Percentiles rank a stretch among this genome's conserved stretches.
phyloP scores from a whole-genome alignment of 176 grass and related monocot species.

The Metroxylon sagu region DNA sequence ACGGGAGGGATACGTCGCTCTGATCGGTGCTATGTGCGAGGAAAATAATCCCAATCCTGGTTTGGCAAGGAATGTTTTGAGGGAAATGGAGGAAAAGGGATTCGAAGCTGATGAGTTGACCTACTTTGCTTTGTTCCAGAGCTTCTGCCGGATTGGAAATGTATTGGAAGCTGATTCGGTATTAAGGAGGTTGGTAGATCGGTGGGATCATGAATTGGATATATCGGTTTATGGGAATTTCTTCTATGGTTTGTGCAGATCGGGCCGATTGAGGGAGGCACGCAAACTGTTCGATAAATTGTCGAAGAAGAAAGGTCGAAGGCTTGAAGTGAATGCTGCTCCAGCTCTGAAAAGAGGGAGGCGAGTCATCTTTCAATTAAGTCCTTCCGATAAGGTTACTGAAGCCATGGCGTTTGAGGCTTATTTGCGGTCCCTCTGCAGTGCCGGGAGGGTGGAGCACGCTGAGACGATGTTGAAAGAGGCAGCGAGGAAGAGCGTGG shows the following conservation, averaged over 20 bases:
- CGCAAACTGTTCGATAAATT: conserved; percentile 20
- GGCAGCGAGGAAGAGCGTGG: not conserved
- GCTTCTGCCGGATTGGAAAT: conserved; percentile 12
- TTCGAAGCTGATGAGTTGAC: conserved; percentile 16
- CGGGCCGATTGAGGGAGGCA: conserved; percentile 12
- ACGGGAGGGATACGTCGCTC: not conserved
- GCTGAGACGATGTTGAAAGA: conserved; percentile 13
- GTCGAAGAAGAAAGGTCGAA: not conserved
- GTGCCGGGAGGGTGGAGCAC: conserved; percentile 5
- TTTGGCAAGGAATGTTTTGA: conserved; percentile 5
- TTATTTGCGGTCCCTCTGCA: conserved; percentile 9
- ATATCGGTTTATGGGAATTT: conserved; percentile 8
- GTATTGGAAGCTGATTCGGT: conserved; percentile 11
- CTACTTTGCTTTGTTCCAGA: conserved; percentile 11
- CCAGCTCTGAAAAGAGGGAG: conserved; percentile 4
- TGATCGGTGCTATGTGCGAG: conserved; percentile 10
- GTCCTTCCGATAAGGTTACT: not conserved
- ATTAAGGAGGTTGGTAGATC: conserved; percentile 2
- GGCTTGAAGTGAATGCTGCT: not conserved
- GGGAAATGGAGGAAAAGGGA: conserved; percentile 23
- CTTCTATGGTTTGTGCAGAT: conserved; percentile 4
- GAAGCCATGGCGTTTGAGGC: conserved; percentile 4
- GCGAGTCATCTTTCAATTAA: conserved; percentile 12
- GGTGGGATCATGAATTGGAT: conserved; percentile 1
- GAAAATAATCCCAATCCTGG: conserved; percentile 3